A percentile compares a stretch with the other conserved stretches of the same genome.
phyloP scores from a whole-genome alignment of 257 asterid genomes.

The Lantana camara region DNA sequence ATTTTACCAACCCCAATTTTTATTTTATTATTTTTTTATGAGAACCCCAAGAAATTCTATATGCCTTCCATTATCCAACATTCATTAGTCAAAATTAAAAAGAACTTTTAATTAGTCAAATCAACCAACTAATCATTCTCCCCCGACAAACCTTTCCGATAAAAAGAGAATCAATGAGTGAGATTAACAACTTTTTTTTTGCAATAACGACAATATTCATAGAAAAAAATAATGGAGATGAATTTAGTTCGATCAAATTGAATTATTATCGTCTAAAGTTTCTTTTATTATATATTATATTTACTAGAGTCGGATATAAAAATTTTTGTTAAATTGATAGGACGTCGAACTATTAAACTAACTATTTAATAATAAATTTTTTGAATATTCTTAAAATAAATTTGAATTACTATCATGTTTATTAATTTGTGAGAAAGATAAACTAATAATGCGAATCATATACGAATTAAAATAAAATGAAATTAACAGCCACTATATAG shows the following conservation, averaged over 20 bases:
- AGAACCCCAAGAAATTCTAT: too few species aligned
- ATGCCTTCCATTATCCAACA: not conserved
- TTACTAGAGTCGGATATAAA: too few species aligned
- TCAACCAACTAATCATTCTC: constrained; percentile 36
- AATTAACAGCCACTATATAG: constrained; percentile 4
- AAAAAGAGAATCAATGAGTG: constrained; percentile 25
- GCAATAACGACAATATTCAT: not conserved
- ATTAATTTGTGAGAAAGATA: not conserved
- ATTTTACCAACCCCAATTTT: not conserved
- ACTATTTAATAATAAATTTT: too few species aligned
- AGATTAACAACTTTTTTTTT: constrained; percentile 11
- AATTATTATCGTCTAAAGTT: too few species aligned
- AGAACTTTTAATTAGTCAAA: constrained; percentile 27
- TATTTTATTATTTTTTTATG: too few species aligned
- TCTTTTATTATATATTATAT: too few species aligned
- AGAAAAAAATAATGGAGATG: too few species aligned
- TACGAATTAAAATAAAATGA: constrained; percentile 14
- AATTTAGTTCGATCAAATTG: too few species aligned
- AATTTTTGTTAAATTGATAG: too few species aligned
- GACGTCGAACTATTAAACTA: too few species aligned
- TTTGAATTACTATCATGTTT: constrained; percentile 1
- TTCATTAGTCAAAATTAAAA: not conserved
- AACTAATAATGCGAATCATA: not conserved
- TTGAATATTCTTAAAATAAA: not conserved
- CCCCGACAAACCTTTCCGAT: constrained; percentile 25